A percentile compares a stretch with the other conserved stretches of the same genome.
Evolutionary conservation across 352 stramenopile genomes (phyloP).

Genomic region (Globisporangium ultimum): DNA sequence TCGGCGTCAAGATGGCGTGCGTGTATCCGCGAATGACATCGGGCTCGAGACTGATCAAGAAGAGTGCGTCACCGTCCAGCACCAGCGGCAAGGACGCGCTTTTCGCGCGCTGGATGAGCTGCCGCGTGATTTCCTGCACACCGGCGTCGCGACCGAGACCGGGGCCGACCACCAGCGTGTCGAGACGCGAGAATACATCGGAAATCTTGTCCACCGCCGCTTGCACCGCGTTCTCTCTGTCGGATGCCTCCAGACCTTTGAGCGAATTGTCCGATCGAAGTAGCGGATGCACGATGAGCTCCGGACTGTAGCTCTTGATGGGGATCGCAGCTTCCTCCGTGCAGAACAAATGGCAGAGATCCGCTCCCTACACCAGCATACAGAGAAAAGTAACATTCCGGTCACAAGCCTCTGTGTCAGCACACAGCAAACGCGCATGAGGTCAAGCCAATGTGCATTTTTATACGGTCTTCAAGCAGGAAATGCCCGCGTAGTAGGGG

Average conservation of each 20-base stretch:
- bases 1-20: constrained; percentile 93
- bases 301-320: constrained; percentile 97
- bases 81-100: constrained; percentile 83
- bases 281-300: constrained; percentile 93
- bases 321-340: constrained; percentile 91
- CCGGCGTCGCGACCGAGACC: constrained; percentile 89
- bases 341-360: constrained; percentile 96
- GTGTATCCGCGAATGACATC: constrained; percentile 59
- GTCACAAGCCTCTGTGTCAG: background rate
- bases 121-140: constrained; percentile 77
- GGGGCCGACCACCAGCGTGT: constrained; percentile 89
- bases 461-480: constrained; percentile 85
- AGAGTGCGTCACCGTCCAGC: constrained; percentile 95
- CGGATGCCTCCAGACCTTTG: background rate
- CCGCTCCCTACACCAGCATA: constrained; percentile 66
- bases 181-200: constrained; percentile 60
- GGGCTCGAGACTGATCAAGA: constrained; percentile 77
- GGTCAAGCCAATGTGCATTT: background rate
- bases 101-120: constrained; percentile 71
- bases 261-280: constrained; percentile 55
- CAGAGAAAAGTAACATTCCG: background rate
- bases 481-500: constrained; percentile 95
- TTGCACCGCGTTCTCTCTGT: constrained; percentile 20
- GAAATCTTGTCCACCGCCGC: constrained; percentile 46
- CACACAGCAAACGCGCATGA: too few species aligned